These are phyloP conservation scores for Suhomyces chickasaworum DNA, from an alignment of 1,139 yeast species.

Conservation along the genomic window DNA sequence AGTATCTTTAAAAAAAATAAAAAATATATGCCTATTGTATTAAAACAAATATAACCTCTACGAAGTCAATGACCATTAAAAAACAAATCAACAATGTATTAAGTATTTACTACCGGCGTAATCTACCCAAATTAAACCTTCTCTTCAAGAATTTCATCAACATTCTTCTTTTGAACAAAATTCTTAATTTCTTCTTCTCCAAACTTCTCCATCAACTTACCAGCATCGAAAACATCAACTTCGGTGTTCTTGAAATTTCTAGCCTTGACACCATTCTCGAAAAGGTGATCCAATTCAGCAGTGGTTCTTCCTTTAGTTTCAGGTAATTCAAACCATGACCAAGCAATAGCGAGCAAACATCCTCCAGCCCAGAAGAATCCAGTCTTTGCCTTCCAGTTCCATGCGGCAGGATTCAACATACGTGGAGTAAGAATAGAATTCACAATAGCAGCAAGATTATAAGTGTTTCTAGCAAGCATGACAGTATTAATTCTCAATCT, in stretches of 20 bases:
- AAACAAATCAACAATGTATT: background rate
- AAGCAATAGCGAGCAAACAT: conserved; percentile 36
- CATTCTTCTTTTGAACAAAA: conserved; percentile 27
- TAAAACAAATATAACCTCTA: too few relatives aligned
- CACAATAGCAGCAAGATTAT: conserved; percentile 47
- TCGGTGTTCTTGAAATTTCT: conserved; percentile 41
- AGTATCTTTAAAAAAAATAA: too few relatives aligned
- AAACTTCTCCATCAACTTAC: conserved; percentile 36
- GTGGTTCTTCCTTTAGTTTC: conserved; percentile 59
- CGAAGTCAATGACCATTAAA: too few relatives aligned
- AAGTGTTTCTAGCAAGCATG: conserved; percentile 54
- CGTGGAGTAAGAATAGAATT: conserved; percentile 52
- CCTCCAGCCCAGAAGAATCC: conserved; percentile 61
- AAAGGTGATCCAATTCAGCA: conserved; percentile 60
- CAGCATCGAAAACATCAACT: conserved; percentile 29
- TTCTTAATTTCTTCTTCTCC: conserved; percentile 39
- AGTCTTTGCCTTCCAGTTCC: conserved; percentile 61
- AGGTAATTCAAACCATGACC: conserved; percentile 59
- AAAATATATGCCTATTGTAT: too few relatives aligned
- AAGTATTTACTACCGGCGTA: background rate
- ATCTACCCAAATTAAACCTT: conserved; percentile 9
- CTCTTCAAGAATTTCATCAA: conserved; percentile 8
- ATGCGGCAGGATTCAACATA: conserved; percentile 60
- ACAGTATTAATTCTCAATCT: conserved; percentile 58
- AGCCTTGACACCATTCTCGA: conserved; percentile 44